These are phyloP conservation scores for Hypoxylon rickii DNA, from an alignment of 495 filamentous ascomycete genomes.

Conservation along the genomic window DNA sequence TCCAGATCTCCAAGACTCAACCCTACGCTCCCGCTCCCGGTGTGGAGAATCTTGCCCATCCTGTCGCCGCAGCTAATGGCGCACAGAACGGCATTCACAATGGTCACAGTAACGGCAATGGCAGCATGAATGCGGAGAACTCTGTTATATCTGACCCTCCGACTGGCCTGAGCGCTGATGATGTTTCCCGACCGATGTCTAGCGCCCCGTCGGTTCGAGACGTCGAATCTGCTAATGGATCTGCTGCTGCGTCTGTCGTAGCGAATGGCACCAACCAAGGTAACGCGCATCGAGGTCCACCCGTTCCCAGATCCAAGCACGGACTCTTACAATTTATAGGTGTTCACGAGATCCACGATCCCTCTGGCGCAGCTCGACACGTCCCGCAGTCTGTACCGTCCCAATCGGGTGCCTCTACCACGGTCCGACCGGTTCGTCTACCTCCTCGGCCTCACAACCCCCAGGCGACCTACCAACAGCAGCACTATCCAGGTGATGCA, in stretches of 20 bases:
- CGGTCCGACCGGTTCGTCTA: constrained; percentile 14
- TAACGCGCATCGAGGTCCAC: constrained; percentile 21
- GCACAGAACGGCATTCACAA: neutral
- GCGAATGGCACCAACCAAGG: constrained; percentile 18
- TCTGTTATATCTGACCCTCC: neutral
- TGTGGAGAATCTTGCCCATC: constrained; percentile 31
- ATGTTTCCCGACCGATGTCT: neutral
- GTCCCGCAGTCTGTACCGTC: constrained; percentile 29
- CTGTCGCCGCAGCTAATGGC: constrained; percentile 7
- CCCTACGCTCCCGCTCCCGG: constrained; percentile 36
- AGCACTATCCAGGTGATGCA: neutral
- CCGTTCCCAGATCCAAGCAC: constrained; percentile 3
- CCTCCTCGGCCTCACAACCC: constrained; percentile 9
- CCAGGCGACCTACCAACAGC: constrained; percentile 16
- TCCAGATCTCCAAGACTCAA: constrained; percentile 27
- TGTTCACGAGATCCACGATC: constrained; percentile 3
- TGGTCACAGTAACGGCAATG: neutral
- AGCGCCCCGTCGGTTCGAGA: constrained; percentile 1
- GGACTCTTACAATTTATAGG: constrained; percentile 35
- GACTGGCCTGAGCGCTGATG: constrained; percentile 8
- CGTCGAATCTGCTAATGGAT: constrained; percentile 1
- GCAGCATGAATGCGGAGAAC: neutral
- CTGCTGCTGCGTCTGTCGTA: constrained; percentile 9
- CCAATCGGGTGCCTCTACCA: constrained; percentile 24
- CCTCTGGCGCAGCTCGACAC: constrained; percentile 6